Base-by-base conservation (phyloP, 192 early-diverging fungal species). In the Backusella westeae region DNA sequence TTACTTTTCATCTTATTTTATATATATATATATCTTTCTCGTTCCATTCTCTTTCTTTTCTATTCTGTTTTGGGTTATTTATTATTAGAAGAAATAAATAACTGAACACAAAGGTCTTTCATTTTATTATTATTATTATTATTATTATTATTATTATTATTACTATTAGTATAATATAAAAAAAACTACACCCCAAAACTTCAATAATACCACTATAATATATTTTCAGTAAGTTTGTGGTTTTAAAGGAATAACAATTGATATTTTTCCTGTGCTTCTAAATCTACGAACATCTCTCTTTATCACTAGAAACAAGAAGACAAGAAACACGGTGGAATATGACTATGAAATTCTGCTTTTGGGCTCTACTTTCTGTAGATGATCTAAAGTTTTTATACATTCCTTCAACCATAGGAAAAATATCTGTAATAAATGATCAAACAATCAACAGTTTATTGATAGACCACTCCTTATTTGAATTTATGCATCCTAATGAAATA, bases 401-500 rank as follows among this genome's bases (percentile, higher is more conserved):
- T 39, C 68, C 68, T 39, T 35, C 34, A 69, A 19, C 34, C 38
- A 38, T 38, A 21, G 68, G 35, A 26, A 69, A 69, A n/a, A 69
- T 41, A 63, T 9, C 56, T 38, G 38, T 39, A n/a, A 23, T 69
- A 69, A 23, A n/a, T 23, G 68, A 38, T 41, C 34, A 35, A 26
- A 41, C 15, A 12, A 36, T 69, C 21, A 69, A 69, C 12, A 38
- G 36, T 1, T 10, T 69, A 69, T 23, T 69, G 35, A 21, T 69
- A 36, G 35, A 69, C 34, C 68, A 69, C 21, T 69, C 68, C 21
- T 69, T 69, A 69, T 69, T 39, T 7, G 68, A 69, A 23, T 69
- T 69, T 23, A 69, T 69, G 38, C 68, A 69, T 69, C 68, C 68
- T 21, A 69, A 69, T 38, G 68, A 69, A 38, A 69, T 69, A n/a